A percentile compares a stretch with the other conserved stretches of the same genome.
Evolutionary conservation across 2,329 filamentous ascomycete species (phyloP).

Genomic region (Amphichorda felina): DNA sequence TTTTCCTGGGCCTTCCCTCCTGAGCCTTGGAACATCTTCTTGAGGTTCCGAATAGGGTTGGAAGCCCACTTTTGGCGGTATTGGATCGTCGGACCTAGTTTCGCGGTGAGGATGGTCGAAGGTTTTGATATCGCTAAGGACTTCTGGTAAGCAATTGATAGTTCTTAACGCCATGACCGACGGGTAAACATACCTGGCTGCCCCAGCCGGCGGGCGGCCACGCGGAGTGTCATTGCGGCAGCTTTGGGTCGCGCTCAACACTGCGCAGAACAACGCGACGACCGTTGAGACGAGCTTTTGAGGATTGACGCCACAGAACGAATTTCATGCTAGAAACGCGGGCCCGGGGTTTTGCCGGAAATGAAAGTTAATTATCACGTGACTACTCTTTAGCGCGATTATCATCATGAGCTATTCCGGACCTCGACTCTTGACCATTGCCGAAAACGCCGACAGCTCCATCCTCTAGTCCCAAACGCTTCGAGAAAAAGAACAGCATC

Average conservation of each 20-base stretch:
- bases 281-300: constrained; percentile 9
- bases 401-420: constrained; percentile 1
- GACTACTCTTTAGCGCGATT: constrained; percentile 2
- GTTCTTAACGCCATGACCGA: too few relatives aligned
- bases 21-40: constrained; percentile 5
- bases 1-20: constrained; percentile 14
- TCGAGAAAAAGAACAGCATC: constrained; percentile 3
- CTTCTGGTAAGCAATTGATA: constrained; percentile 12
- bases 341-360: constrained; percentile 9
- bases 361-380: constrained; percentile 7
- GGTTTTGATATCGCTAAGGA: not conserved
- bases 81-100: constrained; percentile 1
- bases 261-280: constrained; percentile 3
- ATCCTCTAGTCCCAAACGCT: not conserved
- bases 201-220: constrained; percentile 49
- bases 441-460: not conserved
- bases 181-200: constrained; percentile 38
- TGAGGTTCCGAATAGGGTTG: not conserved
- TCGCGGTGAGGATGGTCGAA: not conserved
- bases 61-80: constrained; percentile 29
- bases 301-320: not conserved
- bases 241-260: constrained; percentile 9
- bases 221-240: constrained; percentile 49
- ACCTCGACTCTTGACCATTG: not conserved
- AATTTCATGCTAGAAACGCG: constrained; percentile 2